Evolutionary conservation across 306 rosid species (phyloP).

Genomic region (Vachellia collinsii): DNA sequence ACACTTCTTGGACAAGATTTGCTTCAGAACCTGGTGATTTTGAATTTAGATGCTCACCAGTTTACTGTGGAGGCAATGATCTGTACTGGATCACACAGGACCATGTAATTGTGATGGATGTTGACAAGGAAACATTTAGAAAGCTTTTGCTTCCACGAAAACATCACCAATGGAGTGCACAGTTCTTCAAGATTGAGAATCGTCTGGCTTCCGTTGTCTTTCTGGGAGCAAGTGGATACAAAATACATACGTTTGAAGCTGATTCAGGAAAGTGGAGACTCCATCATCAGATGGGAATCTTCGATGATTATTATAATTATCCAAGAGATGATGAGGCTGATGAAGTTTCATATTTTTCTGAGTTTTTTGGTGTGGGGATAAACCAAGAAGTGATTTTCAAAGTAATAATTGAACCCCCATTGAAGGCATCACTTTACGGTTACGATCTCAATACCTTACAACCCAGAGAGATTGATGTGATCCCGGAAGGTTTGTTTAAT

Average conservation of each 20-base stretch:
- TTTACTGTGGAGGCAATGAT: conserved; percentile 28
- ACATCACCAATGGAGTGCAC: not conserved
- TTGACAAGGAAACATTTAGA: conserved; percentile 23
- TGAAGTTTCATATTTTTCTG: not conserved
- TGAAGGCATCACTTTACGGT: not conserved
- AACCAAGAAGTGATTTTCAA: conserved; percentile 21
- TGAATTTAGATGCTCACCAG: conserved; percentile 20
- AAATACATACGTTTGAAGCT: conserved; percentile 7
- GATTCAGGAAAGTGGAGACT: conserved; percentile 25
- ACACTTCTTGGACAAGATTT: conserved; percentile 7
- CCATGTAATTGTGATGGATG: conserved; percentile 20
- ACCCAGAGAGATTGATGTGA: conserved; percentile 9
- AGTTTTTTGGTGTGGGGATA: conserved; percentile 19
- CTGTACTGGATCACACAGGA: conserved; percentile 28
- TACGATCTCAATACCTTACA: conserved; percentile 23
- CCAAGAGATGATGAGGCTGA: not conserved
- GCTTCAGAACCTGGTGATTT: not conserved
- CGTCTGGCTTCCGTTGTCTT: conserved; percentile 18
- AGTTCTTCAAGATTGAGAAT: conserved; percentile 19
- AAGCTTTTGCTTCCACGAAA: not conserved
- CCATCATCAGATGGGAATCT: conserved; percentile 26
- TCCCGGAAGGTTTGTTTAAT: not conserved
- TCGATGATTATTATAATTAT: not conserved
- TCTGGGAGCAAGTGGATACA: not conserved
- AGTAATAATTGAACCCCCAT: not conserved